Conservation (phyloP, 345 rosid genomes). For the Lagerstroemia speciosa region DNA sequence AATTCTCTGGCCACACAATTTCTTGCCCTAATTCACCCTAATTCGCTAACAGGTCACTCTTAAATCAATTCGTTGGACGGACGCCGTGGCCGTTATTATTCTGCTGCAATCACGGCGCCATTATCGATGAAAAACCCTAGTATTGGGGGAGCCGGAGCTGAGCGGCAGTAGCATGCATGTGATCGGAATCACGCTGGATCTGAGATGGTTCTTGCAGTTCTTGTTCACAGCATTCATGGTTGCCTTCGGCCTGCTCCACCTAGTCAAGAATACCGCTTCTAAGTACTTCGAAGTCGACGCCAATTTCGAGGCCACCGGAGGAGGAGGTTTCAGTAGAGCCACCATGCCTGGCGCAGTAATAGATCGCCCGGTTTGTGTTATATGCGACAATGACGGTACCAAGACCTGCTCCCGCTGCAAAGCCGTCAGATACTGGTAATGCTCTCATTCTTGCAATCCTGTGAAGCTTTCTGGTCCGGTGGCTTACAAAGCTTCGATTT, state of each 20-base stretch:
- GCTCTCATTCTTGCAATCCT: neutral
- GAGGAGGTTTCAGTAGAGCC: conserved; percentile 8
- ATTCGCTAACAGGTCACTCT: neutral
- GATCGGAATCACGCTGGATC: conserved; percentile 47
- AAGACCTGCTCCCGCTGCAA: conserved; percentile 52
- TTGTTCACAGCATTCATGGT: conserved; percentile 41
- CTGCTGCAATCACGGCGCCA: neutral
- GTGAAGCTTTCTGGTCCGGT: too few relatives aligned
- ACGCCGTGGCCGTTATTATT: neutral
- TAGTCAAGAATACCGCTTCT: conserved; percentile 67
- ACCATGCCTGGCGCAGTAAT: conserved; percentile 6
- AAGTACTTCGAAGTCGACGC: conserved; percentile 86
- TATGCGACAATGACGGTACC: conserved; percentile 23
- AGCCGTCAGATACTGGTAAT: conserved; percentile 48
- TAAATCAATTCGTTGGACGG: neutral
- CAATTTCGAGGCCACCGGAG: conserved; percentile 35
- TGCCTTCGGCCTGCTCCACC: conserved; percentile 44
- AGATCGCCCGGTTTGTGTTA: conserved; percentile 23
- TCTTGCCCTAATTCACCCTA: neutral
- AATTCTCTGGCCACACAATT: neutral
- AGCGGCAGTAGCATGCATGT: conserved; percentile 18
- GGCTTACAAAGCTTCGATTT: too few relatives aligned
- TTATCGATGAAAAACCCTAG: conserved; percentile 13
- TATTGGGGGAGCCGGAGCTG: conserved; percentile 5
- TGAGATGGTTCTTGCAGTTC: conserved; percentile 62